These are phyloP conservation scores for Triglochin maritima DNA, from an alignment of 106 monocot genomes.

Conservation along the genomic window DNA sequence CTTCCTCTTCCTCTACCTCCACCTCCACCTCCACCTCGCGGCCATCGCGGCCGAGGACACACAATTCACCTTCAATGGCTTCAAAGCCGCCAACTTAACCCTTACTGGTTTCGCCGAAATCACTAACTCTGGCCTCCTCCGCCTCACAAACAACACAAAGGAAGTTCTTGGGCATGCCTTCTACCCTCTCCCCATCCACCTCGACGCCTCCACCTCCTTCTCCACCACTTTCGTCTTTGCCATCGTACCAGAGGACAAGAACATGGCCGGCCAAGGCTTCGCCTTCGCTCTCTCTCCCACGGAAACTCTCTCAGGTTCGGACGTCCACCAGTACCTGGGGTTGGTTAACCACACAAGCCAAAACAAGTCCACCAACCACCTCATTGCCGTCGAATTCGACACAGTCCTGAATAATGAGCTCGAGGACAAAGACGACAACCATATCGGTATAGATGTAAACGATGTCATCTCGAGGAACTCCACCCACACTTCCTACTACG, in stretches of 20 bases:
- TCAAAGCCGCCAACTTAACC: conserved; percentile 1
- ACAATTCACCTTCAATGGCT: conserved; percentile 10
- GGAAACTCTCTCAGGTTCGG: conserved; percentile 9
- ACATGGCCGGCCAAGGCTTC: conserved; percentile 9
- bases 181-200: conserved; percentile 1
- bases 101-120: not conserved
- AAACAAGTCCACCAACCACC: conserved; percentile 1
- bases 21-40: not conserved
- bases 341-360: conserved; percentile 15
- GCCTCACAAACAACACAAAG: conserved; percentile 7
- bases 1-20: too few species aligned
- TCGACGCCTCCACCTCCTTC: conserved; percentile 1
- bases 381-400: conserved; percentile 17
- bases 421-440: conserved; percentile 13
- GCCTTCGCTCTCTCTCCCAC: conserved; percentile 30
- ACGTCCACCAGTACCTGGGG: conserved; percentile 14
- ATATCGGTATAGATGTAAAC: conserved; percentile 24
- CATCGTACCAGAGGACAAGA: not conserved
- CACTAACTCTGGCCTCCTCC: conserved; percentile 1
- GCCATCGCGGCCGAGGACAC: not conserved
- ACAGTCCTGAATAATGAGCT: conserved; percentile 6
- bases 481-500: not conserved
- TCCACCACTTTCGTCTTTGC: conserved; percentile 10
- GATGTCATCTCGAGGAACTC: not conserved
- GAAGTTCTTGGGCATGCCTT: conserved; percentile 4